phyloP scores from a whole-genome alignment of 345 rosid species.

The Lumnitzera racemosa region DNA sequence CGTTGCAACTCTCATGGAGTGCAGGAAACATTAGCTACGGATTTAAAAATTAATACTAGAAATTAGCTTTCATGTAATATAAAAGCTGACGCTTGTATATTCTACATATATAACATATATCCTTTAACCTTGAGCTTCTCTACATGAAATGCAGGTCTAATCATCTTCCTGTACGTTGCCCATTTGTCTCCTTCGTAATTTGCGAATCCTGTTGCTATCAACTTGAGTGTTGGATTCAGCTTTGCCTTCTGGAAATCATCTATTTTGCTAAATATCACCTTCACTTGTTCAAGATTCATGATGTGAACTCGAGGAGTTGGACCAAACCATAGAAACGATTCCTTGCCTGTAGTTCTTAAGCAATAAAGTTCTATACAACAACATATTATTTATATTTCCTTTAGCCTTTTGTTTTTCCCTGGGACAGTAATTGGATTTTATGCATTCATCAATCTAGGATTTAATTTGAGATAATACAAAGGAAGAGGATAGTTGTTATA shows the following conservation, averaged over 20 bases:
- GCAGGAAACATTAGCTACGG: constrained; percentile 23
- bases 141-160: constrained; percentile 14
- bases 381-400: too few species aligned
- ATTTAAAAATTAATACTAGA: not conserved
- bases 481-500: too few species aligned
- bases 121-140: constrained; percentile 15
- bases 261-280: constrained; percentile 7
- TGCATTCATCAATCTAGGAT: too few species aligned
- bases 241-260: constrained; percentile 7
- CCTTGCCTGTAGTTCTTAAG: constrained; percentile 10
- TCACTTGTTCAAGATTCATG: constrained; percentile 10
- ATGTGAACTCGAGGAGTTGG: constrained; percentile 10
- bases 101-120: not conserved
- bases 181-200: constrained; percentile 8
- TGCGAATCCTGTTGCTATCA: not conserved
- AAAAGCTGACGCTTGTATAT: not conserved
- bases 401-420: too few species aligned
- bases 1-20: constrained; percentile 13
- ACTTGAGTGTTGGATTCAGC: constrained; percentile 3
- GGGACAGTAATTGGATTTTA: too few species aligned
- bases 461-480: too few species aligned
- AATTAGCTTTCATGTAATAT: not conserved
- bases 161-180: constrained; percentile 12
- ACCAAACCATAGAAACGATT: constrained; percentile 12
- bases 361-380: too few species aligned